Evolutionary conservation across 2,329 filamentous ascomycete genomes (phyloP), one percentile per base, ranked within the genome.

Genomic region (Aspergillus sp.): DNA sequence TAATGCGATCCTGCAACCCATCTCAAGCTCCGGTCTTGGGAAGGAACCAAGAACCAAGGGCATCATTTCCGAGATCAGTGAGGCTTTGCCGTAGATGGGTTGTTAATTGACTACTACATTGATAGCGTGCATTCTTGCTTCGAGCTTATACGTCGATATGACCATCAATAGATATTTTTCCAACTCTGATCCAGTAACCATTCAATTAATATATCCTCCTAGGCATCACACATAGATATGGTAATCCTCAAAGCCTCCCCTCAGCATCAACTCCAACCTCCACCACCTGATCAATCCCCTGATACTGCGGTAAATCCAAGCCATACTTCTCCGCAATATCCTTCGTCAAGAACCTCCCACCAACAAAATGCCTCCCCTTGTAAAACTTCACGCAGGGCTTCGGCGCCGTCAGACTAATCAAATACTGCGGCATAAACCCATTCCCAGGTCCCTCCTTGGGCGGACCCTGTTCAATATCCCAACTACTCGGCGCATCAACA

Each of bases 401-500:
- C 3, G 95, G 92, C 9, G 95, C 95, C 48, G 93, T 96, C 69
- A 99, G 79, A 71, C 91, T 96, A 64, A 99, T 87, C 57, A 99
- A 79, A 19, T 88, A 87, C 35, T 83, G 80, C 63, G 95, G 95
- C 78, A 90, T 87, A 70, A 96, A 98, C 4, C 82, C 86, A 67
- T 88, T 88, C 1, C 92, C 93, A 0, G 90, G 82, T 0, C 91
- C 93, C 1, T 87, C 84, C 52, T 81, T 77, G 11, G 93, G 92
- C 8, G 93, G 93, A 0, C 95, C 95, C 11, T 81, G 80, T 69
- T 96, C 90, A 56, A 99, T 96, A 73, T 95, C 87, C 95, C 95
- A 99, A 2, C 90, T 95, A 33, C 91, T 96, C 1, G 95, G 95
- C 6, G 91, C 92, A 76, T 99, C 95, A 21, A 99, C 90, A 3